Percentiles rank a stretch among this genome's conserved stretches.
phyloP scores from a whole-genome alignment of 2,329 filamentous ascomycete species.

The Xylariaceae sp. region DNA sequence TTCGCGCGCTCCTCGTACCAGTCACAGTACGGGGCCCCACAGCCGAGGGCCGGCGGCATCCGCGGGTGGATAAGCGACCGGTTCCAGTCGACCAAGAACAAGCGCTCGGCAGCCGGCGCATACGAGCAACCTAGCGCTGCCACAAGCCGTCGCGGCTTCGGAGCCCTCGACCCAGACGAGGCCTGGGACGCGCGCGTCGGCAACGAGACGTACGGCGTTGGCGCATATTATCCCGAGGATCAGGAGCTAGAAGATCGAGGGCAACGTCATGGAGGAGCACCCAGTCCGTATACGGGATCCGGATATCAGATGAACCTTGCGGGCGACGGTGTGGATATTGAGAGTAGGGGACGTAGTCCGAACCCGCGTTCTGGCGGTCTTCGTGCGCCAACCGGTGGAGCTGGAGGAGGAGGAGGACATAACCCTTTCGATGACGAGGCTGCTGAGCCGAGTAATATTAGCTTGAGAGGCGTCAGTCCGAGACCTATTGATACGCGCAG shows the following conservation, averaged over 20 bases:
- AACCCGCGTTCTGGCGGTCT: slow-evolving; percentile 48
- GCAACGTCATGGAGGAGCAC: slow-evolving; percentile 2
- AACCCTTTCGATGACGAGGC: slow-evolving; percentile 77
- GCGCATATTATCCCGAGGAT: slow-evolving; percentile 59
- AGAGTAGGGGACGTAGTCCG: slow-evolving; percentile 51
- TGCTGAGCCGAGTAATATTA: slow-evolving; percentile 66
- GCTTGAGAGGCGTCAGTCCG: slow-evolving; percentile 75
- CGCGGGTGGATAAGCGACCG: slow-evolving; percentile 75
- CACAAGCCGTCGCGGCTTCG: slow-evolving; percentile 63
- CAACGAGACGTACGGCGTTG: slow-evolving; percentile 58
- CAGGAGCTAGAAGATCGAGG: slow-evolving; percentile 68
- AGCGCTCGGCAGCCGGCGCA: slow-evolving; percentile 70
- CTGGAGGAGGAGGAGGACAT: slow-evolving; percentile 48
- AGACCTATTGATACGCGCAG: slow-evolving; percentile 63
- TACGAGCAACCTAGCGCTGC: slow-evolving; percentile 64
- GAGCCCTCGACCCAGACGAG: slow-evolving; percentile 79
- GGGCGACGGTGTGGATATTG: slow-evolving; percentile 35
- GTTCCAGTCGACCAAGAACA: slow-evolving; percentile 68
- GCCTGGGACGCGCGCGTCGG: slow-evolving; percentile 86
- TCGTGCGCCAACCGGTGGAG: slow-evolving; percentile 40
- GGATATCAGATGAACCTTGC: slow-evolving; percentile 58
- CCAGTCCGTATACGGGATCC: slow-evolving; percentile 36
- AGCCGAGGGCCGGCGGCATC: slow-evolving; percentile 67
- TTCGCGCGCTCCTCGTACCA: slow-evolving; percentile 61
- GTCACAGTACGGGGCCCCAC: slow-evolving; percentile 55